Base-by-base conservation (phyloP, 2,329 filamentous ascomycete genomes). In the Metarhizium sp. region DNA sequence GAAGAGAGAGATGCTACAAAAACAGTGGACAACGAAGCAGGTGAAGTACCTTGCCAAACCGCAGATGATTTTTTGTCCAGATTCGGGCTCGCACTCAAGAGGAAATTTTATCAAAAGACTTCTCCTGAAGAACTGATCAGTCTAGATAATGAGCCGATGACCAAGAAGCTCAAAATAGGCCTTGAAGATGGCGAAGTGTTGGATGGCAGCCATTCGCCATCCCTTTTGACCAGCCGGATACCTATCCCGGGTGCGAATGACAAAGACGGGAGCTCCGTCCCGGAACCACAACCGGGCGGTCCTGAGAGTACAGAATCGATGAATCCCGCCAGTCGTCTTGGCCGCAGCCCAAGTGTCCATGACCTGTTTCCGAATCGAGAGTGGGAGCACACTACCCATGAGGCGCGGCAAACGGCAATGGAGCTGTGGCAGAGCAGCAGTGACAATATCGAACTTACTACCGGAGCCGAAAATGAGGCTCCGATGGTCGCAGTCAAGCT, bases 391-490 rank as follows among this genome's bases (percentile, higher is more conserved):
- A 10, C 20, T 10, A 29, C 16, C 16, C 38, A 38, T 11, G 50
- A 53, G 34, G 32, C 36, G 13, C 18, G 46, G 30, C 43, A 47
- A 10, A 50, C 50, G n/a, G 55, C 55, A 40, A 55, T 56, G 1
- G 53, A 55, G 38, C 53, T 52, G 47, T 57, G 51, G 51, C 55
- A 55, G 48, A 52, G 42, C 20, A 47, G 55, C 34, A 34, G 47
- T 48, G 45, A 47, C 2, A 25, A 13, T 38, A 29, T 30, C 2
- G 32, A 36, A 25, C 14, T 46, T 16, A 6, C 34, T 42, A 29
- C 32, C 43, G 29, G 55, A 14, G 29, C 13, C 18, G 20, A 55
- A 51, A 51, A 52, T 52, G 45, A 51, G 7, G 45, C 13, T 1
- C 30, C 11, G 8, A 10, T 46, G 36, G 14, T 16, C 29, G 20